phyloP scores from a whole-genome alignment of 306 rosid genomes.

The Cicer cuneatum region DNA sequence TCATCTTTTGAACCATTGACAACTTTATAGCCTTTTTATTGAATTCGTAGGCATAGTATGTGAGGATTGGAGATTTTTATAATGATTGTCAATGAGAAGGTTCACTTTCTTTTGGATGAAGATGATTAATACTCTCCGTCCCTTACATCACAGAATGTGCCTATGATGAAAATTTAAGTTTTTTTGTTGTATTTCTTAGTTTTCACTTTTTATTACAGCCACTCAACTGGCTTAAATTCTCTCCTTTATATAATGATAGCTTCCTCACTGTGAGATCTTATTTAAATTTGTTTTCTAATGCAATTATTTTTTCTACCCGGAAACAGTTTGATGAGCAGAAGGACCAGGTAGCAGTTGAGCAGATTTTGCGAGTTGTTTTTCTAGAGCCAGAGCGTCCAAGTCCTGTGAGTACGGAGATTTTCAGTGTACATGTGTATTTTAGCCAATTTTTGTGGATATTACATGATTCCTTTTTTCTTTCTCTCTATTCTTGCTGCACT shows the following conservation, averaged over 20 bases:
- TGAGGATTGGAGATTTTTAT: slow-evolving; percentile 23
- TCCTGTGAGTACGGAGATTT: slow-evolving; percentile 58
- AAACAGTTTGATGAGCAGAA: slow-evolving; percentile 91
- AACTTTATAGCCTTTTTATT: not conserved
- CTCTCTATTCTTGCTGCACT: not conserved
- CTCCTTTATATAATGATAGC: slow-evolving; percentile 2
- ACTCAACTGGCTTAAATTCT: not conserved
- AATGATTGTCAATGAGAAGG: slow-evolving; percentile 16
- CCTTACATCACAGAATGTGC: not conserved
- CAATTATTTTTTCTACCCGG: slow-evolving; percentile 32
- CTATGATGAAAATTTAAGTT: slow-evolving; percentile 4
- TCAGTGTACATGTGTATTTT: slow-evolving; percentile 1
- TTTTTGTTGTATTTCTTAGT: slow-evolving; percentile 30
- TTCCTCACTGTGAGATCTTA: slow-evolving; percentile 12
- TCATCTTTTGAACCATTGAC: slow-evolving; percentile 11
- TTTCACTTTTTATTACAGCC: slow-evolving; percentile 30
- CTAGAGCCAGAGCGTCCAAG: slow-evolving; percentile 85
- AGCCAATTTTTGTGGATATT: not conserved
- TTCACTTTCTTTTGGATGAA: slow-evolving; percentile 26
- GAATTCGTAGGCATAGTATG: not conserved
- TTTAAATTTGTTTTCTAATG: slow-evolving; percentile 15
- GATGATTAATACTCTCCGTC: not conserved
- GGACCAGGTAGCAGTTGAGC: slow-evolving; percentile 88
- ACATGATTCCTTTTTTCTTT: slow-evolving; percentile 2
- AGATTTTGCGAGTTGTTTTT: slow-evolving; percentile 85